Base-by-base conservation (phyloP, 2,329 filamentous ascomycete species). In the Periconia sp. region DNA sequence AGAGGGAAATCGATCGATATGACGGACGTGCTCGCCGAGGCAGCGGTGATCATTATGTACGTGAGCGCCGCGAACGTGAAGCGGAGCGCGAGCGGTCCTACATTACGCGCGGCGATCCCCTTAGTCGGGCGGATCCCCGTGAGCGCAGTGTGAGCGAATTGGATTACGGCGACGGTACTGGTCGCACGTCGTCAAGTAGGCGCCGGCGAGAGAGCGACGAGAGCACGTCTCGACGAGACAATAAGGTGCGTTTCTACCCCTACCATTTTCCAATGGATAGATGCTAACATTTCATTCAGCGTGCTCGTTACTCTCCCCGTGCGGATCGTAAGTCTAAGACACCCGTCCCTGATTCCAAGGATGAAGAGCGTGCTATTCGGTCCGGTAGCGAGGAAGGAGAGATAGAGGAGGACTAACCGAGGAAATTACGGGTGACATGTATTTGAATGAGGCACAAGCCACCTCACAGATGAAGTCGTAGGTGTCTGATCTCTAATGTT, bases 321-420 rank as follows among this genome's bases (percentile, higher is more conserved):
- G 78, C 77, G 65, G 82, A 86, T 35, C 63, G 77, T 63, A 80
- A 78, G 66, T 79, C 78, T 68, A 85, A 78, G 70, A 81, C 80
- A 36, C 80, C 81, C 29, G 50, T 66, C 39, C 62, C 64, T 26
- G 61, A 63, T 36, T 42, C 57, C 35, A 75, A 78, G 54, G 74
- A 82, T 46, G 84, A 88, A 53, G 84, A 88, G 50, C 77, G 83
- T 37, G 76, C 78, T 42, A 78, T 91, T 42, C 86, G 88, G 61
- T 92, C 88, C 46, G 94, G 94, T 39, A 96, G 92, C 64, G 94
- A 99, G 73, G 94, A 99, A 72, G 94, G 94, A 38, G 94, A 99
- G 75, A 97, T 99, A 59, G 94, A 96, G 72, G 92, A 97, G 77
- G 70, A 76, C 46, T 76, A 74, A 34, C 13, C 11, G n/a, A 5